These are phyloP conservation scores for Beauveria scarabaeidicola DNA, from an alignment of 2,329 filamentous ascomycete species.

Conservation along the genomic window DNA sequence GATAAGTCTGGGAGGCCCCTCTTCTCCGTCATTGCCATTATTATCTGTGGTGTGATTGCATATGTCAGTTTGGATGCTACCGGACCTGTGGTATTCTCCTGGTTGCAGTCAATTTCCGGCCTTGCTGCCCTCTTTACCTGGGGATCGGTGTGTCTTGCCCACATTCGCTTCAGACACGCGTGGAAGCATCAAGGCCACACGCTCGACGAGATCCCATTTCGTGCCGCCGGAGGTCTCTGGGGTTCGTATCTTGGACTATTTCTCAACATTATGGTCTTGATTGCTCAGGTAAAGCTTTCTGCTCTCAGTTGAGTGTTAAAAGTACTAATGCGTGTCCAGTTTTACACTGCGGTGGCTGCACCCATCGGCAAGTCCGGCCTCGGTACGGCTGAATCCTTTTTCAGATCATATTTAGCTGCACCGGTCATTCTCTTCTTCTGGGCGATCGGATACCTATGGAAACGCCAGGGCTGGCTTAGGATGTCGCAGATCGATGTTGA, in stretches of 20 bases:
- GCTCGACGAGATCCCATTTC: conserved; percentile 59
- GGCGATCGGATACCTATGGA: conserved; percentile 54
- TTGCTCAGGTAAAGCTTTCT: conserved; percentile 39
- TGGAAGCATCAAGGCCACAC: conserved; percentile 54
- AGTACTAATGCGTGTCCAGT: conserved; percentile 21
- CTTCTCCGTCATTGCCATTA: conserved; percentile 36
- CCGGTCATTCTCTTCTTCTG: conserved; percentile 50
- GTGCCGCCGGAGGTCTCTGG: conserved; percentile 48
- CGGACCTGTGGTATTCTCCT: conserved; percentile 49
- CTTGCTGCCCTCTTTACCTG: conserved; percentile 60
- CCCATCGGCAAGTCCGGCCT: conserved; percentile 24
- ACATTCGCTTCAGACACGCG: conserved; percentile 60
- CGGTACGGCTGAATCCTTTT: conserved; percentile 42
- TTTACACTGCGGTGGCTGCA: conserved; percentile 41
- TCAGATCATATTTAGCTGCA: conserved; percentile 45
- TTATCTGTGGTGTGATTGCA: conserved; percentile 42
- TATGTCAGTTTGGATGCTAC: conserved; percentile 37
- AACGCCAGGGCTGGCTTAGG: conserved; percentile 51
- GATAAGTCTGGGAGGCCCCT: conserved; percentile 50
- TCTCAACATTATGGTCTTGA: conserved; percentile 46
- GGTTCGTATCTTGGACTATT: conserved; percentile 56
- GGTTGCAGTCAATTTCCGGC: conserved; percentile 58
- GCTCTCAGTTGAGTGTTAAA: neutral
- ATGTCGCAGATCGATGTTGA: conserved; percentile 59
- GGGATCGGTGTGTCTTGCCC: conserved; percentile 59